Conservation (phyloP, 768 basidiomycete genomes). For the Calocybe indica region DNA sequence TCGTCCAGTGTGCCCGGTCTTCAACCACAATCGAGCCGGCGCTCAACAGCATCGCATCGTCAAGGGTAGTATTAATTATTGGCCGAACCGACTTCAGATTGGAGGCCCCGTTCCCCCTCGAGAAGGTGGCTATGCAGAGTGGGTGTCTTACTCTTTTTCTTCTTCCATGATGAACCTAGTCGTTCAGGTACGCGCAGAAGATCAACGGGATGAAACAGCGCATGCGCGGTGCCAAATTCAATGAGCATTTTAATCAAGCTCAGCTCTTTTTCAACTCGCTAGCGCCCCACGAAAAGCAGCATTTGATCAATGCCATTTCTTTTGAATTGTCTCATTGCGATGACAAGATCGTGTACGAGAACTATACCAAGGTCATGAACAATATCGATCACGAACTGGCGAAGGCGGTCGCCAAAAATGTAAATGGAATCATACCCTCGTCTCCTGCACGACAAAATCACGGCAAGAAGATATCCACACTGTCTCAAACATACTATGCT, state of each 20-base stretch:
- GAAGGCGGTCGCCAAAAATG: constrained; percentile 54
- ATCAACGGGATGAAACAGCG: constrained; percentile 51
- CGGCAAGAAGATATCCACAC: constrained; percentile 44
- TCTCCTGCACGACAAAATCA: constrained; percentile 47
- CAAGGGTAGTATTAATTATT: constrained; percentile 65
- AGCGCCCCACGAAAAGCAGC: constrained; percentile 57
- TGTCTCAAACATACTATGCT: constrained; percentile 55
- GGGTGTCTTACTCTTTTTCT: constrained; percentile 10
- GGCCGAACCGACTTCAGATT: constrained; percentile 65
- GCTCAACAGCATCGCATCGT: constrained; percentile 49
- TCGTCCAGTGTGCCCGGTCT: constrained; percentile 67
- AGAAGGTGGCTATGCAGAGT: constrained; percentile 59
- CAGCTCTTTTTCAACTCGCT: constrained; percentile 86
- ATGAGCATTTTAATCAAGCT: constrained; percentile 72
- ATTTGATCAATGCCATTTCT: constrained; percentile 62
- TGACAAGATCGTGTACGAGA: constrained; percentile 63
- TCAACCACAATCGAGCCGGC: constrained; percentile 67
- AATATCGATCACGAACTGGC: constrained; percentile 74
- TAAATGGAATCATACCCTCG: constrained; percentile 55
- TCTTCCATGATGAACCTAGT: background rate
- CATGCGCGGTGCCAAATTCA: constrained; percentile 66
- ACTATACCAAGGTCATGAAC: constrained; percentile 62
- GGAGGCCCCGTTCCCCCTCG: constrained; percentile 40
- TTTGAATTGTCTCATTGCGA: constrained; percentile 87
- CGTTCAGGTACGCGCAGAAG: constrained; percentile 40